Percentiles rank a stretch among this genome's conserved stretches.
phyloP scores from a whole-genome alignment of 75 land plant genomes.

The Picea sitchensis region DNA sequence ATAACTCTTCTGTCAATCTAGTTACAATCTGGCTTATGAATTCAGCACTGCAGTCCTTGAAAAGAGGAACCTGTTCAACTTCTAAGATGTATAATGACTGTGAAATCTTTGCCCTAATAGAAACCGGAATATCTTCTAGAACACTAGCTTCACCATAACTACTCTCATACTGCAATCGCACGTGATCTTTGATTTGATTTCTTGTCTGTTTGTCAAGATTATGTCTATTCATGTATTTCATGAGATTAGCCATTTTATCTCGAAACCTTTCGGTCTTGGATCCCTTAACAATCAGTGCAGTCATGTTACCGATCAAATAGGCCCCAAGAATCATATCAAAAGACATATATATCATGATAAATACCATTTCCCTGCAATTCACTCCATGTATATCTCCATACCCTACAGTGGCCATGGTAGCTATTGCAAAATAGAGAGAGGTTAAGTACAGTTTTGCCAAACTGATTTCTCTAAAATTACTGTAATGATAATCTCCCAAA shows the following conservation, averaged over 20 bases:
- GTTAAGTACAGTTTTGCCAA: no score
- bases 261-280: slow-evolving; percentile 82
- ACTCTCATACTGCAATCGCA: slow-evolving; percentile 72
- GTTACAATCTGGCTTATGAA: not conserved
- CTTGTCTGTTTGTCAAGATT: slow-evolving; percentile 56
- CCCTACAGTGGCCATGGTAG: no score
- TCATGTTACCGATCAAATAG: slow-evolving; percentile 89
- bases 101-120: slow-evolving; percentile 80
- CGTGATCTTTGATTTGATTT: slow-evolving; percentile 64
- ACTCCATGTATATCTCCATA: slow-evolving; percentile 88
- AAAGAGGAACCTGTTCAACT: slow-evolving; percentile 56
- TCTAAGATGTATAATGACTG: slow-evolving; percentile 28
- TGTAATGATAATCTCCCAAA: no score
- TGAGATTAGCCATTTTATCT: slow-evolving; percentile 72
- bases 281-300: slow-evolving; percentile 86
- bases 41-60: slow-evolving; percentile 64
- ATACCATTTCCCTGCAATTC: slow-evolving; percentile 79
- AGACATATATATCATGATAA: slow-evolving; percentile 77
- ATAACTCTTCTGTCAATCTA: no score
- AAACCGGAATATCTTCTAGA: slow-evolving; percentile 66
- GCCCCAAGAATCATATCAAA: slow-evolving; percentile 90
- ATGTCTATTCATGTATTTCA: slow-evolving; percentile 73
- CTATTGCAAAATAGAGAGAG: no score
- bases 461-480: no score
- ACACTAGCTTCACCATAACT: slow-evolving; percentile 59